Conservation (phyloP, 768 basidiomycete species). For the Boletellus ananas region DNA sequence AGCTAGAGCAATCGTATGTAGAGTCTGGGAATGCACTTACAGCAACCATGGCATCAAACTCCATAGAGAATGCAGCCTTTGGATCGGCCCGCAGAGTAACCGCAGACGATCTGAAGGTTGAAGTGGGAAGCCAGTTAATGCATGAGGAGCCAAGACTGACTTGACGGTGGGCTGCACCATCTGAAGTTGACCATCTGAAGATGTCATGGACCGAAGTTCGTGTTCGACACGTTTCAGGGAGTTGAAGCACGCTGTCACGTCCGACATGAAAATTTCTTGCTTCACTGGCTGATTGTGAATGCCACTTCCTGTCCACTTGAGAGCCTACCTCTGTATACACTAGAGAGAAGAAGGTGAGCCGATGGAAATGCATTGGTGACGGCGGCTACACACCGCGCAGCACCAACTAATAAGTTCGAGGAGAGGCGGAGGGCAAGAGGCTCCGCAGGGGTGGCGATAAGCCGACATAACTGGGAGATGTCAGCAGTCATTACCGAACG, state of each 20-base stretch:
- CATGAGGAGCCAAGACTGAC: slow-evolving; percentile 36
- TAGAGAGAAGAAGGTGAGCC: slow-evolving; percentile 15
- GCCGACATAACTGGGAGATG: slow-evolving; percentile 72
- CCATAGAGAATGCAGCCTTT: slow-evolving; percentile 43
- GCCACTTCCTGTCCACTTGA: not conserved
- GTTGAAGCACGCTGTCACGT: slow-evolving; percentile 74
- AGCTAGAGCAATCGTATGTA: not conserved
- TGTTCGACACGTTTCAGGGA: slow-evolving; percentile 76
- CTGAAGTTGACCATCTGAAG: slow-evolving; percentile 54
- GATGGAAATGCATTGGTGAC: not conserved
- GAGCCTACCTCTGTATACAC: slow-evolving; percentile 47
- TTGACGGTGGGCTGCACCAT: slow-evolving; percentile 65
- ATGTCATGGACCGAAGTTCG: slow-evolving; percentile 49
- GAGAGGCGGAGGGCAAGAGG: slow-evolving; percentile 84
- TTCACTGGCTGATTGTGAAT: slow-evolving; percentile 50
- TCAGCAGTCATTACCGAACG: slow-evolving; percentile 83
- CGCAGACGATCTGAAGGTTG: slow-evolving; percentile 40
- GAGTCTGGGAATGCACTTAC: slow-evolving; percentile 35
- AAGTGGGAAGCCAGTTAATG: not conserved
- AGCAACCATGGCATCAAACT: slow-evolving; percentile 63
- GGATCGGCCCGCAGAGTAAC: slow-evolving; percentile 54
- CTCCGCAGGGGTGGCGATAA: slow-evolving; percentile 80
- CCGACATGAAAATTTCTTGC: slow-evolving; percentile 77
- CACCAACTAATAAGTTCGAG: slow-evolving; percentile 87
- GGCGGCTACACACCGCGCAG: slow-evolving; percentile 59